A percentile compares a stretch with the other conserved stretches of the same genome.
phyloP scores from a whole-genome alignment of 2,329 filamentous ascomycete species.

The Dactylellina drechsleri region DNA sequence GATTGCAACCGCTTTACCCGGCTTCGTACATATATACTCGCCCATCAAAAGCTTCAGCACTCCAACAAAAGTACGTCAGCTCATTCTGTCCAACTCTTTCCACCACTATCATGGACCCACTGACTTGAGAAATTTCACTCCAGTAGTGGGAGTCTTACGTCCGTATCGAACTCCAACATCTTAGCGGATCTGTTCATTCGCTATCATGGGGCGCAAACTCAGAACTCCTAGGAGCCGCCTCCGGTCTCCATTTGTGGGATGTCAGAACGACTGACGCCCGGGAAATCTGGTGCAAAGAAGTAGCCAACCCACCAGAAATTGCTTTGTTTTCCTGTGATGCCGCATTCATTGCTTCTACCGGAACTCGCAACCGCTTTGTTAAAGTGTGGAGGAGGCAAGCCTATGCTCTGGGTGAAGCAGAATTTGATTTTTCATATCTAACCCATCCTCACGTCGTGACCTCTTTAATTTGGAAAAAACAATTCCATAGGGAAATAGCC shows the following conservation, averaged over 20 bases:
- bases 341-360: conserved; percentile 82
- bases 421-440: conserved; percentile 91
- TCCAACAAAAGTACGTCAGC: conserved; percentile 42
- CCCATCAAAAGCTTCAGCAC: conserved; percentile 20
- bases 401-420: conserved; percentile 82
- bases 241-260: conserved; percentile 74
- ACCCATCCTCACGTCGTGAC: conserved; percentile 85
- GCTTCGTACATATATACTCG: conserved; percentile 50
- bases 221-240: conserved; percentile 82
- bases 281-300: conserved; percentile 76
- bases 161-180: conserved; percentile 66
- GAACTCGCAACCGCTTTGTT: conserved; percentile 80
- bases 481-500: conserved; percentile 78
- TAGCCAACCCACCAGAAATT: conserved; percentile 78
- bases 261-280: conserved; percentile 62
- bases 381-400: conserved; percentile 92
- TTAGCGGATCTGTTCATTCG: conserved; percentile 66
- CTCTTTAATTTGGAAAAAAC: conserved; percentile 83
- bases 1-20: conserved; percentile 25
- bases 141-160: conserved; percentile 71
- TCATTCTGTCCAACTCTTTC: conserved; percentile 4
- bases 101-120: background rate
- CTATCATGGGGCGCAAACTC: conserved; percentile 89
- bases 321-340: conserved; percentile 87
- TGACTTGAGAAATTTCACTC: conserved; percentile 48